Evolutionary conservation across 2,329 filamentous ascomycete genomes (phyloP).

Genomic region (Beauveria sp.): DNA sequence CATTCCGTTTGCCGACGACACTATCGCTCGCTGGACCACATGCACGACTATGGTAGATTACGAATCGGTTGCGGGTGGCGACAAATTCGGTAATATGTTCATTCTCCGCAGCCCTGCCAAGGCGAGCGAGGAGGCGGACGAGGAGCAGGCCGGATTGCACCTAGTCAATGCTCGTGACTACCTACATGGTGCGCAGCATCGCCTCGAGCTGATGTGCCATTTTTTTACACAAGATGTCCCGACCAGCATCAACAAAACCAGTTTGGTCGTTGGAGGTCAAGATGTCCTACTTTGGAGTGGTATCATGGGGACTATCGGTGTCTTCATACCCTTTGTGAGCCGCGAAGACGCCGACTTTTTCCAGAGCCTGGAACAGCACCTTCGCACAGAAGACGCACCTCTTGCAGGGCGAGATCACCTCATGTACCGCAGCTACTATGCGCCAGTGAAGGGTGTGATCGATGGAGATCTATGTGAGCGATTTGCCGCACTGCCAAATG

Average conservation of each 20-base stretch:
- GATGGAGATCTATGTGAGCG: constrained; percentile 95
- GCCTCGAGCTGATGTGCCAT: constrained; percentile 78
- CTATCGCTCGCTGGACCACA: constrained; percentile 82
- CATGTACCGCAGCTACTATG: constrained; percentile 93
- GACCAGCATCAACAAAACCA: constrained; percentile 81
- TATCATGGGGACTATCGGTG: constrained; percentile 87
- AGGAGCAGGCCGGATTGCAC: constrained; percentile 83
- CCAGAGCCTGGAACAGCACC: constrained; percentile 82
- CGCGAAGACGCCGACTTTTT: constrained; percentile 97
- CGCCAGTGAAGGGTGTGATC: constrained; percentile 91
- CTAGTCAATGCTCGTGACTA: constrained; percentile 87
- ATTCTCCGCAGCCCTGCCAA: constrained; percentile 81
- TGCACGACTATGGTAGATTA: constrained; percentile 94
- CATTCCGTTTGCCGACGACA: constrained; percentile 90
- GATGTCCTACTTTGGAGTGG: constrained; percentile 92
- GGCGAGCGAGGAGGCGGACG: constrained; percentile 81
- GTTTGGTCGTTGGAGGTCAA: constrained; percentile 82
- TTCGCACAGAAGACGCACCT: constrained; percentile 79
- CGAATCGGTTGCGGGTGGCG: constrained; percentile 86
- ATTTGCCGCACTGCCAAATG: constrained; percentile 73
- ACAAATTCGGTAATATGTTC: constrained; percentile 98
- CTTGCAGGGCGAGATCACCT: constrained; percentile 89
- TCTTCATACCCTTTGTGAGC: constrained; percentile 83
- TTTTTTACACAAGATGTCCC: constrained; percentile 90
- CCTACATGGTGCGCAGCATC: constrained; percentile 79